phyloP scores from a whole-genome alignment of 2,329 filamentous ascomycete genomes.

The Fusarium sp. region DNA sequence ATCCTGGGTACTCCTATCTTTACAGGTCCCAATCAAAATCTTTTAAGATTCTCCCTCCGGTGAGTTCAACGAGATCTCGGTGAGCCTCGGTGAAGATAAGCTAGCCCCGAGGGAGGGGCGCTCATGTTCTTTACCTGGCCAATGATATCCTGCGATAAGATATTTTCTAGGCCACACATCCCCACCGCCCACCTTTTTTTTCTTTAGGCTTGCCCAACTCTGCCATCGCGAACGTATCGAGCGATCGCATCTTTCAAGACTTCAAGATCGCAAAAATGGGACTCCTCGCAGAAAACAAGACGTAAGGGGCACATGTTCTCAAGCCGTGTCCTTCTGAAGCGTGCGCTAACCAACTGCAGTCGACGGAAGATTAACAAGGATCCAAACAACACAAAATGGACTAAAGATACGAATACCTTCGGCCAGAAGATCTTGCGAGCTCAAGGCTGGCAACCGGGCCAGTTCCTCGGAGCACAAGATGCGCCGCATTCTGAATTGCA shows the following conservation, averaged over 20 bases:
- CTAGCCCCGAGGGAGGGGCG: background rate
- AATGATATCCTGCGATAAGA: conserved; percentile 44
- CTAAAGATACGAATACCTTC: conserved; percentile 80
- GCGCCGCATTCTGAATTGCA: conserved; percentile 79
- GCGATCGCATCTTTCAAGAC: conserved; percentile 9
- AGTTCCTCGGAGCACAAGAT: conserved; percentile 80
- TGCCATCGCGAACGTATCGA: conserved; percentile 10
- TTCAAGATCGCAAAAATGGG: conserved; percentile 44
- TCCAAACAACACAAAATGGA: conserved; percentile 96
- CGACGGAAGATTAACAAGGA: conserved; percentile 81
- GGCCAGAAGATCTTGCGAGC: conserved; percentile 88
- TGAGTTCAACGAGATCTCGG: background rate
- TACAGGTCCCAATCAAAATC: background rate
- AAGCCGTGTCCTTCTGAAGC: background rate
- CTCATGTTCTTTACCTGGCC: conserved; percentile 7
- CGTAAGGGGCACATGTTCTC: conserved; percentile 34
- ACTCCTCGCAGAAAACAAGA: conserved; percentile 49
- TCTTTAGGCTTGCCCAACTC: conserved; percentile 19
- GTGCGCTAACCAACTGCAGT: conserved; percentile 38
- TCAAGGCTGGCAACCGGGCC: conserved; percentile 91
- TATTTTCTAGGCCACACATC: conserved; percentile 31
- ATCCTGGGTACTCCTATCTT: background rate
- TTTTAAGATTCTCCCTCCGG: background rate
- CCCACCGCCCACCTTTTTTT: conserved; percentile 47
- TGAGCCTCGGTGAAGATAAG: conserved; percentile 28